These are phyloP conservation scores for Mortierella sp. DNA, from an alignment of 371 early-diverging fungal genomes.

Conservation along the genomic window DNA sequence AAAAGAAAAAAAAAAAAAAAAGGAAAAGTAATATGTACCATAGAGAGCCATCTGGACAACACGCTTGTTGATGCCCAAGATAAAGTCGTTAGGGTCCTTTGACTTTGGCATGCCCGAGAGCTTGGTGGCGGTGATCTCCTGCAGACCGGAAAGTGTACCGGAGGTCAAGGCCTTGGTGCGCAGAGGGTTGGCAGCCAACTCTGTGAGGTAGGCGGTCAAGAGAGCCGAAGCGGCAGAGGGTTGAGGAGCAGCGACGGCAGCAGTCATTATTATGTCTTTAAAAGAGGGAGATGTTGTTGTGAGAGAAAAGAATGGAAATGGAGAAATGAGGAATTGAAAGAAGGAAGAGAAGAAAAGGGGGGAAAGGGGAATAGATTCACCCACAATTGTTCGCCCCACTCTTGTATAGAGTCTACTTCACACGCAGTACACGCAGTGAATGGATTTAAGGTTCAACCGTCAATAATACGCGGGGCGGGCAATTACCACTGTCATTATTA, in stretches of 20 bases:
- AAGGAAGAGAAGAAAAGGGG: conserved; percentile 1
- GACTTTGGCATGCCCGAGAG: conserved; percentile 69
- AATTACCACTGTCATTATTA: not conserved
- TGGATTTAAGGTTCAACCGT: conserved; percentile 10
- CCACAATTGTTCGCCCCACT: no score
- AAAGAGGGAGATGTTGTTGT: not conserved
- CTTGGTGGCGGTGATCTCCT: conserved; percentile 83
- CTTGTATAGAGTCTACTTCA: no score
- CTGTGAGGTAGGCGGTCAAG: conserved; percentile 72
- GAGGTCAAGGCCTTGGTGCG: conserved; percentile 87
- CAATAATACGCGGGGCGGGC: conserved; percentile 11
- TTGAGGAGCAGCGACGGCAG: conserved; percentile 23
- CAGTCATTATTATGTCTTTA: conserved; percentile 14
- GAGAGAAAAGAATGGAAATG: not conserved
- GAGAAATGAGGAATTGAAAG: conserved; percentile 3
- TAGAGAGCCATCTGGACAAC: conserved; percentile 87
- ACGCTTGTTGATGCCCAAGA: conserved; percentile 70
- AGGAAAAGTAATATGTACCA: conserved; percentile 60
- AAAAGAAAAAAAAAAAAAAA: not conserved
- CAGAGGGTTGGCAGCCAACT: conserved; percentile 76
- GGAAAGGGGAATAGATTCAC: not conserved
- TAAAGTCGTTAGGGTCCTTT: conserved; percentile 52
- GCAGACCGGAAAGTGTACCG: conserved; percentile 78
- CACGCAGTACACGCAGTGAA: not conserved
- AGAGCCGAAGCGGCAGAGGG: conserved; percentile 52